Percentiles rank a stretch among this genome's conserved stretches.
Evolutionary conservation across 106 monocot species (phyloP).

Genomic region (Xerophyta viscosa): DNA sequence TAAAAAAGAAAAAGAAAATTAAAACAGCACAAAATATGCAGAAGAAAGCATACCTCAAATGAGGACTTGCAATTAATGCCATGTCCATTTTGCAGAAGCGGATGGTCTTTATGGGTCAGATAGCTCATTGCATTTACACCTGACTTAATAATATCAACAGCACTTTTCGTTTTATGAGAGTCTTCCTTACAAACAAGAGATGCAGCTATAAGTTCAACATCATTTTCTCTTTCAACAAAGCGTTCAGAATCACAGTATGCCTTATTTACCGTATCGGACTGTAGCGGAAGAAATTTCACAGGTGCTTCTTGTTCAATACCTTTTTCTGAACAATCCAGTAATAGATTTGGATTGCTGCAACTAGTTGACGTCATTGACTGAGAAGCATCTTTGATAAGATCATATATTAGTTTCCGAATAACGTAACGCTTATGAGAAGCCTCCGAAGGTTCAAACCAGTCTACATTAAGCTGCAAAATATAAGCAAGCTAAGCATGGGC

Average conservation of each 20-base stretch:
- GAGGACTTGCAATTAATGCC: constrained; percentile 3
- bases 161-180: constrained; percentile 6
- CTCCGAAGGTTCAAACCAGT: constrained; percentile 82
- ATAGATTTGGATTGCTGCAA: constrained; percentile 7
- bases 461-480: constrained; percentile 44
- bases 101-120: not conserved
- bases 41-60: constrained; percentile 9
- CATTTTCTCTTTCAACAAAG: constrained; percentile 3
- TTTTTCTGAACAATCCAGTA: constrained; percentile 3
- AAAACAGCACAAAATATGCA: not conserved
- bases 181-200: constrained; percentile 1
- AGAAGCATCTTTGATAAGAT: constrained; percentile 30
- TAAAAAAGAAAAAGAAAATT: too few species aligned
- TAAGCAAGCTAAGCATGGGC: too few species aligned
- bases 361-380: constrained; percentile 8
- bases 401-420: constrained; percentile 53
- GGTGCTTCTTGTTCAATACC: constrained; percentile 11
- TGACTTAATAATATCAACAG: constrained; percentile 12
- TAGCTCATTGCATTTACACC: constrained; percentile 2
- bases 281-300: constrained; percentile 19
- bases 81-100: constrained; percentile 9
- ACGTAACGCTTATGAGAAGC: constrained; percentile 66
- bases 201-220: constrained; percentile 1
- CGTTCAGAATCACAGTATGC: constrained; percentile 1
- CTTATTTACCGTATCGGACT: constrained; percentile 5